Conservation (phyloP, 1,284 basidiomycete species). For the Violaceomyces palustris region DNA sequence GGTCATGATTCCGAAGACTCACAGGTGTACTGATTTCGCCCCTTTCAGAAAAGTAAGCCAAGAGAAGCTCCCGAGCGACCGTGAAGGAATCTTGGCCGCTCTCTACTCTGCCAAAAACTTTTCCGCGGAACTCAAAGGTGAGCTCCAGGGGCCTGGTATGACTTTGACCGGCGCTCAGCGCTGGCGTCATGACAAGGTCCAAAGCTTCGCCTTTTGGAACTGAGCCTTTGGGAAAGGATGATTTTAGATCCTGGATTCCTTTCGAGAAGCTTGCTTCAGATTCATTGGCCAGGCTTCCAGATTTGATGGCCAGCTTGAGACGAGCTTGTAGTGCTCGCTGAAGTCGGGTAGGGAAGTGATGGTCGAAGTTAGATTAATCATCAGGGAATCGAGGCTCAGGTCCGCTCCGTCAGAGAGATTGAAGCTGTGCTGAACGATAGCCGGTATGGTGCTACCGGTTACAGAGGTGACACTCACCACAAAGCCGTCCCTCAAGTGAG, state of each 20-base stretch:
- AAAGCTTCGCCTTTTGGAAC: conserved; percentile 56
- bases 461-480: too few relatives aligned
- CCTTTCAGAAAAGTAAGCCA: conserved; percentile 47
- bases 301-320: conserved; percentile 57
- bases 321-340: conserved; percentile 65
- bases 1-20: background rate
- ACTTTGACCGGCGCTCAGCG: background rate
- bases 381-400: too few relatives aligned
- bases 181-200: conserved; percentile 46
- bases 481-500: conserved; percentile 79
- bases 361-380: too few relatives aligned
- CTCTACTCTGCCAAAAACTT: conserved; percentile 26
- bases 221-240: conserved; percentile 55
- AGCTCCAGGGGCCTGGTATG: conserved; percentile 4
- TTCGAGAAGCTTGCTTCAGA: conserved; percentile 39
- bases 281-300: conserved; percentile 2
- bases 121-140: conserved; percentile 25
- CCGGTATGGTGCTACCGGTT: too few relatives aligned
- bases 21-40: conserved; percentile 28
- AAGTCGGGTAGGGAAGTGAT: background rate
- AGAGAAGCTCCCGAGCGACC: conserved; percentile 33
- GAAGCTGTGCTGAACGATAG: too few relatives aligned
- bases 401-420: too few relatives aligned
- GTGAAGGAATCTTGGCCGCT: conserved; percentile 6
- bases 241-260: conserved; percentile 54